Conservation (phyloP, 2,329 filamentous ascomycete species). For the Penicillium brasilianum region DNA sequence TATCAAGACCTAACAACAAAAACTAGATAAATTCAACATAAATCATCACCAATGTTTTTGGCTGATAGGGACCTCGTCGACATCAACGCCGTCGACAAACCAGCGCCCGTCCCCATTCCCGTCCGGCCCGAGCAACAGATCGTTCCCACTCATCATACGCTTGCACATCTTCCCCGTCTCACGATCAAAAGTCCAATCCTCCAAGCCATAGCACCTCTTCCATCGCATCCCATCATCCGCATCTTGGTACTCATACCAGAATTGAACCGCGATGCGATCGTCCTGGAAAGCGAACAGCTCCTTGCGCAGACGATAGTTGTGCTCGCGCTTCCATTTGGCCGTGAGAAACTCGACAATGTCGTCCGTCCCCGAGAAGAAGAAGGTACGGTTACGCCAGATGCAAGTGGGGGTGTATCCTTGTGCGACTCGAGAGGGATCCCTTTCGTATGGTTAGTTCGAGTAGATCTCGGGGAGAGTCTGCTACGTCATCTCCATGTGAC, state of each 20-base stretch:
- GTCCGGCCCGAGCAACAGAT: conserved; percentile 48
- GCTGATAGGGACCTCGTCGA: conserved; percentile 45
- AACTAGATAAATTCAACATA: no score
- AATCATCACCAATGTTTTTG: conserved; percentile 44
- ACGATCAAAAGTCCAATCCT: conserved; percentile 55
- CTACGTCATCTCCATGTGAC: conserved; percentile 22
- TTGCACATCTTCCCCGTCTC: conserved; percentile 53
- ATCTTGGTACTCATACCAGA: conserved; percentile 86
- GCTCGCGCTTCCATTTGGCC: conserved; percentile 75
- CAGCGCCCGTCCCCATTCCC: conserved; percentile 51
- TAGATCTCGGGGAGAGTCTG: neutral
- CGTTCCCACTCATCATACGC: conserved; percentile 56
- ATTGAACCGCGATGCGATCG: conserved; percentile 83
- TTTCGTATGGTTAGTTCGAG: conserved; percentile 40
- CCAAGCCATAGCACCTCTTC: conserved; percentile 84
- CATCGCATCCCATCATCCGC: conserved; percentile 66
- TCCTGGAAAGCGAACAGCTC: conserved; percentile 79
- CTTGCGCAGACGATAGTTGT: conserved; percentile 75
- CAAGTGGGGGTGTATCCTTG: conserved; percentile 75
- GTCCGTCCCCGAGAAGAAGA: conserved; percentile 71
- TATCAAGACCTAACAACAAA: no score
- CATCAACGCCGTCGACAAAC: conserved; percentile 51
- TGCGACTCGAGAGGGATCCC: conserved; percentile 68
- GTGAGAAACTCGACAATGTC: conserved; percentile 71
- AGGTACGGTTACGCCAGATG: conserved; percentile 79